Base-by-base conservation (phyloP, 176 grass and related monocot species). In the Canna indica region DNA sequence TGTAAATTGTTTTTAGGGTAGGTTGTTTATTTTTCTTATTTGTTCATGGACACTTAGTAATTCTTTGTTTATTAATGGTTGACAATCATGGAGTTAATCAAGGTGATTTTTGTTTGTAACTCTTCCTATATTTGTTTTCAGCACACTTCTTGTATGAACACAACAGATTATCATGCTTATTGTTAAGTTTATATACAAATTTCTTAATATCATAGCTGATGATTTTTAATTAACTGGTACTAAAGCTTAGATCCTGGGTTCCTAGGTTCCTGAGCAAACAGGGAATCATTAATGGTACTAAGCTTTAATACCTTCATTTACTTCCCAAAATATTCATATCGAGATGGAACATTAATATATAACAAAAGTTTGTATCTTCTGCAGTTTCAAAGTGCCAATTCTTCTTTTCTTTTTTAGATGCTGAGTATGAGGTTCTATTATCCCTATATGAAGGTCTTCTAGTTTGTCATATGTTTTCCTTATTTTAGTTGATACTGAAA, bases 1-100 rank as follows among this genome's bases (percentile, higher is more conserved):
- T 88, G 85, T 85, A 85, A 85, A 91, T 85, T 81, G 75, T 11
- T 73, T 33, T 75, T 69, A 36, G 4, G n/a, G 3, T 50, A 53
- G 17, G 30, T 34, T 35, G 10, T 54, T 35, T 52, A 20, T 47
- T 53, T 54, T 36, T 39, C 63, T 66, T 41, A 24, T 66, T 66
- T 38, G 20, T 66, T 66, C 63, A 38, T 39, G 63, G 63, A 38
- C 11, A 38, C 18, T 60, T 66, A 65, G 33, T 65, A 38, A 66
- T 66, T 66, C 63, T 39, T 66, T 66, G 63, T 29, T 66, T 66
- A 24, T n/a, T 38, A 66, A 39, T 66, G 34, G 22, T 66, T 39
- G 17, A 39, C 35, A 41, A 1, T 66, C 30, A 62, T 54, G 18
- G 17, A 60, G 11, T 60, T 60, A 10, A 60, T 60, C 63, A 66